Conservation (phyloP, 2,329 filamentous ascomycete genomes). For the Pseudomassariella vexata region DNA sequence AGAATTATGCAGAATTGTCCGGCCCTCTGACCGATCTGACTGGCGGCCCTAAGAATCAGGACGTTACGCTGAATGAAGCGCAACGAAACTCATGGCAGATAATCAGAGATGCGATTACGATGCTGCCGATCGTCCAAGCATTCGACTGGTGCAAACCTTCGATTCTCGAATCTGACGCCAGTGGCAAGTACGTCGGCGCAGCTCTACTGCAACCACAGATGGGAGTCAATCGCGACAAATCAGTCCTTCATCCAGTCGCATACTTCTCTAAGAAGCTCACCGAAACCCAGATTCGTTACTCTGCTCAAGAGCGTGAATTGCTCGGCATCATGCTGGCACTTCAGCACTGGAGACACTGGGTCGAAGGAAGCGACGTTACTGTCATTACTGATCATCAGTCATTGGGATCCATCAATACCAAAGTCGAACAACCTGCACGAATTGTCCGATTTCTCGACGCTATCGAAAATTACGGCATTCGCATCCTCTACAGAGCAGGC, state of each 20-base stretch:
- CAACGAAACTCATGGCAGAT: background rate
- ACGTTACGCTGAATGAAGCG: background rate
- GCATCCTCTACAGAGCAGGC: no score
- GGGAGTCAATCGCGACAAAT: background rate
- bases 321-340: background rate
- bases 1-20: background rate
- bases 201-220: background rate
- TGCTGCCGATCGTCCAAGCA: background rate
- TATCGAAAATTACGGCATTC: conserved; percentile 1
- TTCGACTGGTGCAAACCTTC: background rate
- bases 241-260: background rate
- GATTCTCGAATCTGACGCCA: background rate
- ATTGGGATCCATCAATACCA: background rate
- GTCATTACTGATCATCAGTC: background rate
- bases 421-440: background rate
- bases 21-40: background rate
- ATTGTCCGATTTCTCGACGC: background rate
- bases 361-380: background rate
- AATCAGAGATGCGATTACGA: background rate
- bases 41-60: background rate
- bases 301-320: background rate
- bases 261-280: background rate
- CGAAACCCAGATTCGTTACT: background rate
- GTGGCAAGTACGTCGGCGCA: background rate
- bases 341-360: background rate